These are phyloP conservation scores for Quercus gilva DNA, from an alignment of 306 rosid genomes.

Conservation along the genomic window DNA sequence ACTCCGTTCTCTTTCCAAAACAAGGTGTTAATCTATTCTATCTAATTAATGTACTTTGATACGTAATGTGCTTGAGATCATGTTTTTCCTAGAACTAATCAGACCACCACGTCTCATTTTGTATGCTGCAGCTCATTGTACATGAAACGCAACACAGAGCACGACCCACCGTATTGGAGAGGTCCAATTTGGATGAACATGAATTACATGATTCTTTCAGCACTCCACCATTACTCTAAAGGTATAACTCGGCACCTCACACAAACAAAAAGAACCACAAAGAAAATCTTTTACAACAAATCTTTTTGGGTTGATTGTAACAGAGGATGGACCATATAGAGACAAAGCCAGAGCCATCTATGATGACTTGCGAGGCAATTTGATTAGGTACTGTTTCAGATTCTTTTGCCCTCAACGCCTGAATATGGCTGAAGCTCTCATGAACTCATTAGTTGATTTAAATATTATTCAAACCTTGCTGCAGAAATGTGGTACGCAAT, in stretches of 20 bases:
- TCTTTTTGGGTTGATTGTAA: conserved; percentile 12
- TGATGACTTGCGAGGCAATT: conserved; percentile 63
- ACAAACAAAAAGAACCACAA: too few relatives aligned
- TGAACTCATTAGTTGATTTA: neutral
- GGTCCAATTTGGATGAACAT: conserved; percentile 87
- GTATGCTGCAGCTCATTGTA: conserved; percentile 55
- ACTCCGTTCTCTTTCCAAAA: conserved; percentile 89
- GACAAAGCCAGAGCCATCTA: conserved; percentile 66
- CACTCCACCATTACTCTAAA: conserved; percentile 84
- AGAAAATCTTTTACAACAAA: neutral
- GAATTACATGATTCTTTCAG: conserved; percentile 78
- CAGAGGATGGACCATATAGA: conserved; percentile 79
- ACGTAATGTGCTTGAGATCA: conserved; percentile 9
- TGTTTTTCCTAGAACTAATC: conserved; percentile 15
- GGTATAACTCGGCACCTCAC: conserved; percentile 34
- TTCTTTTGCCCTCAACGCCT: neutral
- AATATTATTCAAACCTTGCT: neutral
- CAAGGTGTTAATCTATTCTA: conserved; percentile 48
- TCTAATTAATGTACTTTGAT: neutral
- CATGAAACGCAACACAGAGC: conserved; percentile 93
- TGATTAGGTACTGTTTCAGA: conserved; percentile 56
- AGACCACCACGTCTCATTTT: neutral
- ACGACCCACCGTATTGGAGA: conserved; percentile 96
- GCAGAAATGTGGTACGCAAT: conserved; percentile 67
- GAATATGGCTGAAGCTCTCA: neutral